phyloP scores from a whole-genome alignment of 2,329 filamentous ascomycete species.

The Trichoderma arundinaceum region DNA sequence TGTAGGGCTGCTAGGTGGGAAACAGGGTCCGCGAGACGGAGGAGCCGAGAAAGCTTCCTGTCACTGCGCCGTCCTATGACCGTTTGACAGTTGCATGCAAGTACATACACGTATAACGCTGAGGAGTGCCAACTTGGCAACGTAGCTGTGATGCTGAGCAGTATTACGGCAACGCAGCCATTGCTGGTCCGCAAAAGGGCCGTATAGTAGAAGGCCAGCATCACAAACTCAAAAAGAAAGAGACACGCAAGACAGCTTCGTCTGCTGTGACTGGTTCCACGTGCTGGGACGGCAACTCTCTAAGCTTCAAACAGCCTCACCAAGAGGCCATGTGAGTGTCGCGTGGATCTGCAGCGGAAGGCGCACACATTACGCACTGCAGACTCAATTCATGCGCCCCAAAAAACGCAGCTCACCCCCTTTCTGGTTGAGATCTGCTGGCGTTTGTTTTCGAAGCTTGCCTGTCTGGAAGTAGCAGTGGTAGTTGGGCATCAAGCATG shows the following conservation, averaged over 20 bases:
- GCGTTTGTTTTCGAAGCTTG: background rate
- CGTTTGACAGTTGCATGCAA: background rate
- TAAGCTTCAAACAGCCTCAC: background rate
- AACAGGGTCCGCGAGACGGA: constrained; percentile 2
- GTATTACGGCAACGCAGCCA: background rate
- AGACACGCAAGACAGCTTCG: background rate
- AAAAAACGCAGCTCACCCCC: background rate
- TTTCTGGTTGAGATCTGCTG: background rate
- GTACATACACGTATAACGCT: background rate
- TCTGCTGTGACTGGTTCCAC: background rate
- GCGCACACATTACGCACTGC: background rate
- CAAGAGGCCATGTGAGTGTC: background rate
- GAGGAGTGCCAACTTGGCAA: background rate
- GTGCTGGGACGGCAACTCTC: background rate
- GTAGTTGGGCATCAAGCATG: background rate
- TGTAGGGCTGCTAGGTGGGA: constrained; percentile 4
- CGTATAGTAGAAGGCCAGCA: background rate
- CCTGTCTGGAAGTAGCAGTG: background rate
- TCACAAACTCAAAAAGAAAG: too few species aligned
- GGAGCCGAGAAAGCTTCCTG: constrained; percentile 20
- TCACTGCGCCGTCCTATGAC: background rate
- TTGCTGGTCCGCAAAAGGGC: constrained; percentile 21
- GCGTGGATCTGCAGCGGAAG: background rate
- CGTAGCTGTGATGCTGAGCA: background rate
- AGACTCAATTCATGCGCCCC: background rate